Percentiles rank a stretch among this genome's conserved stretches.
Evolutionary conservation across 1,139 yeast species (phyloP).

Genomic region (Hansenula lynferdii): DNA sequence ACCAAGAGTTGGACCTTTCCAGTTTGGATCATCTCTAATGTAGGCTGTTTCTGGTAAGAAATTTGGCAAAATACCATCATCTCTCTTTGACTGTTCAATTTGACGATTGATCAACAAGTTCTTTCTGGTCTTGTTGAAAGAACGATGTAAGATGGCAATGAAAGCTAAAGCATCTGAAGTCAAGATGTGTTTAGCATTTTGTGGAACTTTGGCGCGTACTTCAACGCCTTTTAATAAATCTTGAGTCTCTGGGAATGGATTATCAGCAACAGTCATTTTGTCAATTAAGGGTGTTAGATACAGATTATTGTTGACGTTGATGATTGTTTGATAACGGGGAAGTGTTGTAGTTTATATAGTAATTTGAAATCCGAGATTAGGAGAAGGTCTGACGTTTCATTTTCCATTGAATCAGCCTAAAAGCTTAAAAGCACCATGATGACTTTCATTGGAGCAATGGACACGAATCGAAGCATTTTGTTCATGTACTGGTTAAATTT

Average conservation of each 20-base stretch:
- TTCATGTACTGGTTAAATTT: too few species aligned
- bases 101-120: conserved; percentile 57
- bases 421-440: too few species aligned
- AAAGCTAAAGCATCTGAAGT: conserved; percentile 68
- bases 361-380: too few species aligned
- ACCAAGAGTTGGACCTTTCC: conserved; percentile 79
- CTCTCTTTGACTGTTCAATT: conserved; percentile 56
- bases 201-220: conserved; percentile 49
- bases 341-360: not conserved
- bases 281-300: not conserved
- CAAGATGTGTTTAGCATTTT: conserved; percentile 50
- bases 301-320: too few species aligned
- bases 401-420: too few species aligned
- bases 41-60: conserved; percentile 67
- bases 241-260: conserved; percentile 47
- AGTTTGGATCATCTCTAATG: conserved; percentile 67
- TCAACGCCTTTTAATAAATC: conserved; percentile 50
- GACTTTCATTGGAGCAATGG: too few species aligned
- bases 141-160: conserved; percentile 68
- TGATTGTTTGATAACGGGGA: too few species aligned
- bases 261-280: conserved; percentile 15
- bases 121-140: conserved; percentile 59
- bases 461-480: too few species aligned
- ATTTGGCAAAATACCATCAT: conserved; percentile 64
- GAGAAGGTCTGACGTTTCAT: too few species aligned